phyloP scores from a whole-genome alignment of 106 monocot genomes.

The Dendrobium nobile region DNA sequence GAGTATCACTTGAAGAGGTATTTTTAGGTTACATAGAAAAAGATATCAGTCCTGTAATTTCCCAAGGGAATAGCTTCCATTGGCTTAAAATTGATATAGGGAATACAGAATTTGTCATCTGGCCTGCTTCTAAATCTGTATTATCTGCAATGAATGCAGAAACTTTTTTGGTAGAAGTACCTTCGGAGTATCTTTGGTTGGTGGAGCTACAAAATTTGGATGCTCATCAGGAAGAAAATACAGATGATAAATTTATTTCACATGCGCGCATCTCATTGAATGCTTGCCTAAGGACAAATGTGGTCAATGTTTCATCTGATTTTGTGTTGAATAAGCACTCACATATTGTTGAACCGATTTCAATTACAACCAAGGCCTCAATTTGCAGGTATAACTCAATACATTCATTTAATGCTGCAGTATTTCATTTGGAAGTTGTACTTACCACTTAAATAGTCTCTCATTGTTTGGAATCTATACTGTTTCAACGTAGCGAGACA shows the following conservation, averaged over 20 bases:
- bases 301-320: constrained; percentile 27
- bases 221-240: constrained; percentile 14
- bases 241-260: constrained; percentile 24
- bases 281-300: constrained; percentile 25
- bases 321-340: constrained; percentile 27
- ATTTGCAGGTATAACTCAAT: constrained; percentile 46
- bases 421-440: neutral
- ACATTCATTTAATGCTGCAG: neutral
- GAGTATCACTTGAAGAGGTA: constrained; percentile 20
- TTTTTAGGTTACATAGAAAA: neutral
- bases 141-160: constrained; percentile 13
- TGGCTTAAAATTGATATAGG: constrained; percentile 38
- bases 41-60: constrained; percentile 5
- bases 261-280: constrained; percentile 30
- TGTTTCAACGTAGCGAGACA: too few relatives aligned
- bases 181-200: constrained; percentile 28
- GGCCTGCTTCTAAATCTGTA: constrained; percentile 37
- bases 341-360: constrained; percentile 38
- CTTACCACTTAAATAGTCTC: neutral
- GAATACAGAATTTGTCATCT: constrained; percentile 34
- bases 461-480: neutral
- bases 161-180: constrained; percentile 6
- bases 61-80: constrained; percentile 11
- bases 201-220: constrained; percentile 30
- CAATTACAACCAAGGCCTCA: constrained; percentile 37